These are phyloP conservation scores for Hymenoscyphus salicellus DNA, from an alignment of 2,329 filamentous ascomycete species.

Conservation along the genomic window DNA sequence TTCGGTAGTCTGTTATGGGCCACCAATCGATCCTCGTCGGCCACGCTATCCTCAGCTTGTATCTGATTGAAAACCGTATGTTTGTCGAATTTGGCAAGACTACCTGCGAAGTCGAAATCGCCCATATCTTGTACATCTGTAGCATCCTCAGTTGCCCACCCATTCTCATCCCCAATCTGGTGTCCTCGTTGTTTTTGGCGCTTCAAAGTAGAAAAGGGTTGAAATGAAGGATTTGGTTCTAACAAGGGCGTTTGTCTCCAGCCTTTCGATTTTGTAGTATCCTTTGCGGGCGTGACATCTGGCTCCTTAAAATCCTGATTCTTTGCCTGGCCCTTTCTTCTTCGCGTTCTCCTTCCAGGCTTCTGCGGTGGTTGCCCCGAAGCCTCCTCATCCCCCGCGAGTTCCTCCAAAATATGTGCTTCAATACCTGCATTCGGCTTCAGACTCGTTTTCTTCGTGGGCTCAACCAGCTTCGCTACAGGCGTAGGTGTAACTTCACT, in stretches of 20 bases:
- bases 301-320: slow-evolving; percentile 40
- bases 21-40: slow-evolving; percentile 88
- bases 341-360: slow-evolving; percentile 43
- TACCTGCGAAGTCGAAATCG: slow-evolving; percentile 90
- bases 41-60: slow-evolving; percentile 78
- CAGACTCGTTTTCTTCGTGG: slow-evolving; percentile 43
- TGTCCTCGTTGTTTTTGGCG: slow-evolving; percentile 45
- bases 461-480: slow-evolving; percentile 43
- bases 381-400: slow-evolving; percentile 22
- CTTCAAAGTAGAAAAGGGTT: slow-evolving; percentile 61
- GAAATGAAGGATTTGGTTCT: slow-evolving; percentile 60
- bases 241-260: slow-evolving; percentile 67
- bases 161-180: slow-evolving; percentile 59
- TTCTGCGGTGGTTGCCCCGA: slow-evolving; percentile 23
- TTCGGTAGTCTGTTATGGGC: slow-evolving; percentile 73
- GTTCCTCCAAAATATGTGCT: slow-evolving; percentile 27
- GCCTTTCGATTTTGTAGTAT: slow-evolving; percentile 54
- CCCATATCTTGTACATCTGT: slow-evolving; percentile 91
- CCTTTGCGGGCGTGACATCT: slow-evolving; percentile 44
- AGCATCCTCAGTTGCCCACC: slow-evolving; percentile 94
- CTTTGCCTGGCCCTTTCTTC: slow-evolving; percentile 36
- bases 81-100: slow-evolving; percentile 93
- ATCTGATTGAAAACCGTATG: slow-evolving; percentile 88
- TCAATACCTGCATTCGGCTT: slow-evolving; percentile 24
- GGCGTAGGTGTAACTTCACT: slow-evolving; percentile 33